Evolutionary conservation across 495 filamentous ascomycete species (phyloP), one percentile per base, ranked within the genome.

Genomic region (Neurospora sp.): DNA sequence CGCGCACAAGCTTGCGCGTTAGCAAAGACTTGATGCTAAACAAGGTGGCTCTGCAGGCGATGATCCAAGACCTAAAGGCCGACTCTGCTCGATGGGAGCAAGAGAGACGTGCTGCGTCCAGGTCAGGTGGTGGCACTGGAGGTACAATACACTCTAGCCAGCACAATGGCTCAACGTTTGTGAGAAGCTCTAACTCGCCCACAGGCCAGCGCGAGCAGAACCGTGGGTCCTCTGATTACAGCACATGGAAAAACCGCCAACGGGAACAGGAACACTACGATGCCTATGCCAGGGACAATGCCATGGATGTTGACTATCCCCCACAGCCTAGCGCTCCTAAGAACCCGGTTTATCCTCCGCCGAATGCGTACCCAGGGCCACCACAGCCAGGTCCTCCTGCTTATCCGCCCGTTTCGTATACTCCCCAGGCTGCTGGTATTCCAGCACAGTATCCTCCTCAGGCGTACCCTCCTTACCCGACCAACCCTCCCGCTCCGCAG

Each of bases 51-150:
- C 59, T 45, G 43, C 79, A 96, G 93, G 91, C 92, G 81, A 95
- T 95, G 93, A 93, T 95, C 78, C 86, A 90, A 83, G 93, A 97
- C 85, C 82, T 97, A 73, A 93, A 93, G 80, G 85, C 87, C 79
- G 93, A 96, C 82, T 94, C 93, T 34, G 86, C 85, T 78, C 89
- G 92, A 79, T 97, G 92, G 93, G 89, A 92, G 81, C 86, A 88
- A 78, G 92, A 93, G 85, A 88, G 82, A 79, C 86, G 84, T 82
- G 86, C 86, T 45, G 76, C 80, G 38, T 73, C 80, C 31, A 71
- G 79, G 71, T 81, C 84, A 74, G 83, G 80, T 76, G 84, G 82
- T 74, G 80, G 84, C 76, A 78, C 82, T 79, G 84, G 87, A 88
- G 88, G 87, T 89, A 89, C 79, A 82, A 81, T 82, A 78, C 82